Base-by-base conservation (phyloP, 2,329 filamentous ascomycete genomes). In the Stagonosporopsis tanaceti region DNA sequence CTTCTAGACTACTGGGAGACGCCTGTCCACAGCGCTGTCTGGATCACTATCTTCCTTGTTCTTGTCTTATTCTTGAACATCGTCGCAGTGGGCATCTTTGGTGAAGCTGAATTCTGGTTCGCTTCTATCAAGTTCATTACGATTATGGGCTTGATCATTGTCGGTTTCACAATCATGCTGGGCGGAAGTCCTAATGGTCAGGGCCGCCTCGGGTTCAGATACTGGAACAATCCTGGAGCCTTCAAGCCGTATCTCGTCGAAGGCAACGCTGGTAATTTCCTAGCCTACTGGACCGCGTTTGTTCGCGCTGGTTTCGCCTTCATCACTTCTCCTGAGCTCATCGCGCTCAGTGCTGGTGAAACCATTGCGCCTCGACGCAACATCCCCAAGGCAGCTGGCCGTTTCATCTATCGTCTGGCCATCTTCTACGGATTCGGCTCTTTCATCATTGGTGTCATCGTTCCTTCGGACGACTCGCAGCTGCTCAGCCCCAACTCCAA, bases 191-290 rank as follows among this genome's bases (percentile, higher is more conserved):
- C 73, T 0, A 75, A 76, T 27, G 66, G 70, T 24, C 72, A 76
- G 54, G 73, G 69, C 3, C 48, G 47, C 20, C 61, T 75, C 0
- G 89, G 89, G 1, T 91, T 91, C 69, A 75, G 80, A 30, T 91
- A 90, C 73, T 92, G 89, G 90, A 83, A 79, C 40, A 72, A 87
- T 17, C 89, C 89, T 0, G 89, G 87, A 0, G 86, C 88, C 0
- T 73, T 75, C 47, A 75, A 64, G 4, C 65, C 67, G 2, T 75
- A 75, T n/a, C 62, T 74, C 27, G 89, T 89, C 64, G 76, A 77
- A 0, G 86, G 85, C 0, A 68, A 71, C 2, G 84, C 81, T 76
- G 89, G 88, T 6, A 77, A 79, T 2, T 91, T 91, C 65, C 78
- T 91, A 2, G 85, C 83, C 0, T 87, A 84, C 70, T 88, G 72